Base-by-base conservation (phyloP, 495 filamentous ascomycete species). In the Annulohypoxylon nitens region DNA sequence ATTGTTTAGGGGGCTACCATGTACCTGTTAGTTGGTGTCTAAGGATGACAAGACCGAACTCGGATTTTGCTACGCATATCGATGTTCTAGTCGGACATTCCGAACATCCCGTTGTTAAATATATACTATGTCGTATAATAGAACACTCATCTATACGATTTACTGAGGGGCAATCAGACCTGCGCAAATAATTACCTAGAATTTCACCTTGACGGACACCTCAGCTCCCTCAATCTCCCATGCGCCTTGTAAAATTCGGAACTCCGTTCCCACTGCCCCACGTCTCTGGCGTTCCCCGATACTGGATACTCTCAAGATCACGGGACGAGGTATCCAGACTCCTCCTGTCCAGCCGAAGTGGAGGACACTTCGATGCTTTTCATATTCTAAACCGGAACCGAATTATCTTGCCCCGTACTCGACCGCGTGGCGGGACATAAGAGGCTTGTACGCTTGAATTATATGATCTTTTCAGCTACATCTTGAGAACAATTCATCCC, bases 231-330 rank as follows among this genome's bases (percentile, higher is more conserved):
- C 25, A 54, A 68, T 51, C 9, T 26, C 50, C 20, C 4, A 11
- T 33, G 20, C 14, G 36, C 23, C n/a, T 23, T 50, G 58, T 41
- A 59, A 33, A 71, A 55, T 25, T 41, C 72, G 62, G 71, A 74
- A 67, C 66, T 67, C 67, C 67, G 63, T 70, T 58, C 61, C 66
- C 58, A 69, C 55, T 33, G 71, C 67, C 71, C 66, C 71, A 74
- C 64, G 61, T 25, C 54, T 43, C 57, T 66, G 62, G 34, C 16
- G 67, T 68, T 75, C 72, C 72, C 67, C 51, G 67, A 64, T 59
- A 57, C 63, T 75, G 72, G 67, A 71, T 67, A 64, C 67, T 60
- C 45, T 70, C 48, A 25, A 64, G 58, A 68, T 75, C 72, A 75
- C 67, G 72, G 64, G 72, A 75, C 41, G 43, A 53, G 39, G n/a